These are phyloP conservation scores for Podaxis sp. DNA, from an alignment of 768 basidiomycete species.

Conservation along the genomic window DNA sequence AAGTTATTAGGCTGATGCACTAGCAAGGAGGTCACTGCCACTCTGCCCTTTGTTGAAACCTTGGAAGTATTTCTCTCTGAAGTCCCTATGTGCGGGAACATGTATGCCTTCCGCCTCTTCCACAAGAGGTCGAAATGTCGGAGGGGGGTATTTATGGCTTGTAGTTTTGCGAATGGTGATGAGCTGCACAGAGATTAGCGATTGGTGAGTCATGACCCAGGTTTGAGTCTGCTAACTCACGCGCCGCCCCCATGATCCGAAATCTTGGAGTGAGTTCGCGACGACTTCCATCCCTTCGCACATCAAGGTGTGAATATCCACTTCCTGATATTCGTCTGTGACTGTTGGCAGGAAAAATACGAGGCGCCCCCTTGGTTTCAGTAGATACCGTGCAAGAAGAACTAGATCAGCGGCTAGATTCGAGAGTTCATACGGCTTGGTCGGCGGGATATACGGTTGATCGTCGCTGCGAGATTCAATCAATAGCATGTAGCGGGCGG, in stretches of 20 bases:
- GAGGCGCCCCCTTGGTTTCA: constrained; percentile 82
- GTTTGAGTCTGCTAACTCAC: constrained; percentile 39
- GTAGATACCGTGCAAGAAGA: constrained; percentile 71
- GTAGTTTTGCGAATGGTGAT: constrained; percentile 84
- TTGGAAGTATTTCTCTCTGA: constrained; percentile 83
- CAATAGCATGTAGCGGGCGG: neutral
- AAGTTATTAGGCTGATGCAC: neutral
- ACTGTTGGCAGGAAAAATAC: constrained; percentile 96
- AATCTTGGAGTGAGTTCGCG: constrained; percentile 87
- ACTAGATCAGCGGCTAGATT: constrained; percentile 80
- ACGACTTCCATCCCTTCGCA: constrained; percentile 87
- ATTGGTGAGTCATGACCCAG: neutral
- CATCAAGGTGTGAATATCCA: constrained; percentile 76
- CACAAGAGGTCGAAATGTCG: constrained; percentile 43
- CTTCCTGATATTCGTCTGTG: constrained; percentile 83
- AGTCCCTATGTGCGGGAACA: constrained; percentile 84
- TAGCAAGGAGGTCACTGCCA: neutral
- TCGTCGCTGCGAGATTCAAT: constrained; percentile 35
- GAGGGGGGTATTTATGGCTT: constrained; percentile 39
- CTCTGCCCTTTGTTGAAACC: constrained; percentile 50
- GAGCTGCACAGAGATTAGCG: constrained; percentile 44
- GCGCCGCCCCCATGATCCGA: constrained; percentile 91
- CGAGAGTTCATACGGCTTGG: constrained; percentile 88
- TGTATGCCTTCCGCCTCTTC: constrained; percentile 23
- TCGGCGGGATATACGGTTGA: constrained; percentile 83